A percentile compares a stretch with the other conserved stretches of the same genome.
Conservation (phyloP, 148 eudicot genomes). For the Arbutus unedo region DNA sequence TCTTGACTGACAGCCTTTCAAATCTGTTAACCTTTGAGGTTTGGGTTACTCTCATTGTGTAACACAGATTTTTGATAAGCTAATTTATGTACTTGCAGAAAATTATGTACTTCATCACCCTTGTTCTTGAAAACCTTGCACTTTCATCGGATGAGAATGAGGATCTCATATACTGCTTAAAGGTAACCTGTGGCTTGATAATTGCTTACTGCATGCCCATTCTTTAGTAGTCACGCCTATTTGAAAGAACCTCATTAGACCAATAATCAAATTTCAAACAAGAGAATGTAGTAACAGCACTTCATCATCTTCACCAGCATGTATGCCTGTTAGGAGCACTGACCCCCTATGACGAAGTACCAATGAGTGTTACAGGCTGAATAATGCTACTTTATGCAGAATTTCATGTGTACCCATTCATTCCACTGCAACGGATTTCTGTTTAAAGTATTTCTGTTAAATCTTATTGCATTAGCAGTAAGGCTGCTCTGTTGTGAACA, state of each 20-base stretch:
- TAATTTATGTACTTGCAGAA: constrained; percentile 47
- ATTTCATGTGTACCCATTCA: background rate
- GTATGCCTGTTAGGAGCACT: background rate
- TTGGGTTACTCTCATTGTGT: background rate
- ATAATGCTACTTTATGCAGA: background rate
- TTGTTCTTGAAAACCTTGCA: constrained; percentile 88
- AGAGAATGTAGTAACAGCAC: background rate
- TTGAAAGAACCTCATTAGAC: background rate
- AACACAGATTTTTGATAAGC: background rate
- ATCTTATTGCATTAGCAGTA: background rate
- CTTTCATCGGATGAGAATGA: constrained; percentile 82
- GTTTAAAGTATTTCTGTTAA: background rate
- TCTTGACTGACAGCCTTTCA: background rate
- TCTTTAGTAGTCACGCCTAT: background rate
- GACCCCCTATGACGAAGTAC: background rate
- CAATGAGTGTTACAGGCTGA: background rate
- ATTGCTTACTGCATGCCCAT: background rate
- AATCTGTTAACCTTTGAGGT: background rate
- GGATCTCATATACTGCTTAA: constrained; percentile 87
- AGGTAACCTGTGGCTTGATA: constrained; percentile 44
- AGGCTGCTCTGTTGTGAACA: background rate
- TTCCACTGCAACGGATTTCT: background rate
- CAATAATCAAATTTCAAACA: background rate
- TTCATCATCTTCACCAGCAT: background rate
- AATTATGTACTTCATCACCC: constrained; percentile 85